Evolutionary conservation across 2,329 filamentous ascomycete species (phyloP).

Genomic region (Fusarium transvaalense): DNA sequence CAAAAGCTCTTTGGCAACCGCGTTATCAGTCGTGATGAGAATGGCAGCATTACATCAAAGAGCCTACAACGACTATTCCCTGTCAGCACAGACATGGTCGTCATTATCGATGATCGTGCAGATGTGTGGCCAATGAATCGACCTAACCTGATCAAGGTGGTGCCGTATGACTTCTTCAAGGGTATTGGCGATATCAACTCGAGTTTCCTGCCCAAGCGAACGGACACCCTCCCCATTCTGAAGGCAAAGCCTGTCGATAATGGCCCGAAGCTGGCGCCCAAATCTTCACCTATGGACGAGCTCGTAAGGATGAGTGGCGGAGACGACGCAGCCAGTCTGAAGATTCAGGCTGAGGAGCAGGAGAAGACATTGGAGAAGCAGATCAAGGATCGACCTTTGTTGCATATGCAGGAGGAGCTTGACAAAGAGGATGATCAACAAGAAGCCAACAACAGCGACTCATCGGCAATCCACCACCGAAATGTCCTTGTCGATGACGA

Average conservation of each 20-base stretch:
- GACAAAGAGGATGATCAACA: conserved; percentile 77
- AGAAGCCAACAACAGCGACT: conserved; percentile 42
- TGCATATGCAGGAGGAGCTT: conserved; percentile 92
- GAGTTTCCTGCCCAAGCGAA: conserved; percentile 88
- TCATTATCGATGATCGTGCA: conserved; percentile 96
- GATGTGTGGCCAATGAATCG: conserved; percentile 96
- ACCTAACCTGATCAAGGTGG: conserved; percentile 92
- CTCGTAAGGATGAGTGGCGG: conserved; percentile 80
- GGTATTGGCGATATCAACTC: conserved; percentile 99
- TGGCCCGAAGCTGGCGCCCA: conserved; percentile 37
- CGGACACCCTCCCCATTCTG: conserved; percentile 61
- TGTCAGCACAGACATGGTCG: conserved; percentile 98
- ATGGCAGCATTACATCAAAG: conserved; percentile 91
- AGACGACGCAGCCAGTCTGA: conserved; percentile 75
- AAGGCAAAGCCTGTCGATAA: conserved; percentile 40
- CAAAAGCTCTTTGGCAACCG: conserved; percentile 91
- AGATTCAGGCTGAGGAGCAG: conserved; percentile 85
- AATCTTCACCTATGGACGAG: conserved; percentile 72
- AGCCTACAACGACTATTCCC: conserved; percentile 92
- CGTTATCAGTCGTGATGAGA: conserved; percentile 96
- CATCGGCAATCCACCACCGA: conserved; percentile 57
- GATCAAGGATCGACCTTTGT: conserved; percentile 85
- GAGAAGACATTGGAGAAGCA: conserved; percentile 90
- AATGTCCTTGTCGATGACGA: conserved; percentile 92
- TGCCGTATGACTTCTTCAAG: conserved; percentile 97